Base-by-base conservation (phyloP, 164 flowering plant genomes). In the Platanus orientalis region DNA sequence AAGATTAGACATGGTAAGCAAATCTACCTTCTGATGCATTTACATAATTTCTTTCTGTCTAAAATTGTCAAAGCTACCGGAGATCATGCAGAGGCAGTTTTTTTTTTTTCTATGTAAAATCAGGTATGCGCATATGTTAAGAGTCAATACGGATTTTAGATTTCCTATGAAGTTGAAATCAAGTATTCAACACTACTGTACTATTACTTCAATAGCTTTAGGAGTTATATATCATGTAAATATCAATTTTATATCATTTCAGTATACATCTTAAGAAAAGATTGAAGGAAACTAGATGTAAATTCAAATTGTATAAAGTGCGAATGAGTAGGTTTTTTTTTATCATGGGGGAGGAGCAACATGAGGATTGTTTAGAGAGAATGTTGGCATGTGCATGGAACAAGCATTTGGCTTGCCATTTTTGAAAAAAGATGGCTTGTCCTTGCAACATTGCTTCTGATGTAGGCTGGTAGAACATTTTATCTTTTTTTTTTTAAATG, bases 1-100 rank as follows among this genome's bases (percentile, higher is more conserved):
- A 95, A 95, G 73, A 72, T 92, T 54, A 83, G 57, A 71, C 76
- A 90, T 80, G 98, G 99, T 75, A 83, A 79, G 79, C 69, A 54
- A 36, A 54, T 57, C 57, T 40, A 13, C 50, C 62, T 39, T 39
- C 34, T 10, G 47, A 20, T 25, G 19, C 49, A 44, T 40, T 49
- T 32, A 1, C 40, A 57, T 42, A 2, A 16, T 58, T 19, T 26
- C 3, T 3, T 40, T 26, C 26, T 49, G 29, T 26, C 30, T 10
- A 25, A 36, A 50, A 27, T 24, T 30, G 1, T 24, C 13, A 49
- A 26, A 40, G 32, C 32, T 21, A 36, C 6, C 32, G 25, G 36
- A 47, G 24, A 32, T 23, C 12, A 48, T 47, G 24, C 16, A 61
- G 63, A 30, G 3, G 21, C 25, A n/a, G n/a, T 27, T 40, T 16